Evolutionary conservation across 2,329 filamentous ascomycete genomes (phyloP).

Genomic region (Fusarium dlaminii): DNA sequence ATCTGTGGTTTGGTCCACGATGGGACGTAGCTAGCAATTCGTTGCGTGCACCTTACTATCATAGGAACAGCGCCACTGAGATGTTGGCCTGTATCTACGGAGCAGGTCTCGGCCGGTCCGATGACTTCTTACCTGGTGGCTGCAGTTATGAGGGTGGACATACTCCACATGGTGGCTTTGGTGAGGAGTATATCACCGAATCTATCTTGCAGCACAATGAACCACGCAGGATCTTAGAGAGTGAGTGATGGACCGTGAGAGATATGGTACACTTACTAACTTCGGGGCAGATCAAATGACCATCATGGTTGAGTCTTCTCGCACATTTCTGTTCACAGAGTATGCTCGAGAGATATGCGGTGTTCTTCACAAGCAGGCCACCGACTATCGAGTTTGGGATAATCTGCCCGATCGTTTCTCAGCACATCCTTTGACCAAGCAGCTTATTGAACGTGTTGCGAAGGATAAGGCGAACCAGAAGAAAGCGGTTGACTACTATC

Average conservation of each 20-base stretch:
- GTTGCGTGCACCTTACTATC: slow-evolving; percentile 1
- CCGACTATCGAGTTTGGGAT: slow-evolving; percentile 12
- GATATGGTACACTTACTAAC: fast-evolving
- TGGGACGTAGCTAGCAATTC: slow-evolving; percentile 18
- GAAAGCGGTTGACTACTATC: slow-evolving; percentile 1
- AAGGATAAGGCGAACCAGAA: background rate
- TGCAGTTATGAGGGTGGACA: slow-evolving; percentile 19
- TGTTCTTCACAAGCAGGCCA: slow-evolving; percentile 10
- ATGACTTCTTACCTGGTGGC: slow-evolving; percentile 4
- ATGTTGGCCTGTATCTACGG: slow-evolving; percentile 12
- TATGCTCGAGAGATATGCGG: slow-evolving; percentile 12
- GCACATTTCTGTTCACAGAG: slow-evolving; percentile 20
- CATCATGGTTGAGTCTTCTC: slow-evolving; percentile 8
- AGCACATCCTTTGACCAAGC: background rate
- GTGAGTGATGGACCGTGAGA: background rate
- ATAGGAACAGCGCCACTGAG: background rate
- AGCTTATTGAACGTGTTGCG: background rate
- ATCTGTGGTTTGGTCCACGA: background rate
- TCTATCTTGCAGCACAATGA: slow-evolving; percentile 2
- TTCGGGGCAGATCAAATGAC: background rate
- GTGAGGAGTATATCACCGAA: slow-evolving; percentile 9
- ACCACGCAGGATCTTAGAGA: slow-evolving; percentile 3
- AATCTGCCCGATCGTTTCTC: slow-evolving; percentile 12
- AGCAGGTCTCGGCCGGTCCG: background rate
- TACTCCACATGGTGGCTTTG: slow-evolving; percentile 11